A percentile compares a stretch with the other conserved stretches of the same genome.
Evolutionary conservation across 352 stramenopile species (phyloP).

Genomic region (Phytophthora pseudosyringae): DNA sequence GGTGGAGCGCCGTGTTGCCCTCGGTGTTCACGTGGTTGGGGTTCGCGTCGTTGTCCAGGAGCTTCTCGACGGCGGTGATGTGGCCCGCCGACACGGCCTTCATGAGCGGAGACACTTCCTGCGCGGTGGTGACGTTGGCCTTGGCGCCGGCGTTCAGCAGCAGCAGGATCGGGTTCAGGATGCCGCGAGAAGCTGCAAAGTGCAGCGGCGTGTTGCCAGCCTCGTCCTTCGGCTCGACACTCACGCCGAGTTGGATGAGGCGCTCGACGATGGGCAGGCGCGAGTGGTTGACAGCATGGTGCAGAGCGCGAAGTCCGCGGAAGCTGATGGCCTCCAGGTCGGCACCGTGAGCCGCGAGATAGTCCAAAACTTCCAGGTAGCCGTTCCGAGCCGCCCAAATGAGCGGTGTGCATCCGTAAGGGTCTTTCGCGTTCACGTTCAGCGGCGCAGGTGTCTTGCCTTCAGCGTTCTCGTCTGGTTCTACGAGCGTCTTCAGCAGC

Average conservation of each 20-base stretch:
- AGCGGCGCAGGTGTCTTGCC: constrained; percentile 48
- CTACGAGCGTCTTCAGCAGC: constrained; percentile 73
- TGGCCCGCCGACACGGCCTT: constrained; percentile 87
- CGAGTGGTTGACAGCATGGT: constrained; percentile 89
- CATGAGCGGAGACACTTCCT: constrained; percentile 88
- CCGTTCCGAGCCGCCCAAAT: constrained; percentile 87
- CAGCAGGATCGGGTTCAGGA: constrained; percentile 85
- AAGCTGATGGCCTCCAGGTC: constrained; percentile 80
- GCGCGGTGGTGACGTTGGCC: constrained; percentile 69
- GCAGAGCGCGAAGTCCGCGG: constrained; percentile 78
- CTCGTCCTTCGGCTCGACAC: constrained; percentile 84
- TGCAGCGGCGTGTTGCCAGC: constrained; percentile 87
- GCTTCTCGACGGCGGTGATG: constrained; percentile 83
- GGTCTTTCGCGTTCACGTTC: constrained; percentile 84
- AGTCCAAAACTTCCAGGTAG: constrained; percentile 83
- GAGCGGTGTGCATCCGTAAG: constrained; percentile 81
- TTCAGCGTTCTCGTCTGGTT: constrained; percentile 47
- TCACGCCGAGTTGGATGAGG: constrained; percentile 79
- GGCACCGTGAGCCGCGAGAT: constrained; percentile 67
- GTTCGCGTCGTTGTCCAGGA: constrained; percentile 84
- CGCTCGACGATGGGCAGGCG: constrained; percentile 60
- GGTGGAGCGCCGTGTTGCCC: constrained; percentile 86
- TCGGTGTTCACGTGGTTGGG: constrained; percentile 68
- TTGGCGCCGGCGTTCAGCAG: constrained; percentile 84
- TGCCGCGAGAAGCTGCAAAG: constrained; percentile 79